These are phyloP conservation scores for Botrytis galanthina DNA, from an alignment of 2,329 filamentous ascomycete species.

Conservation along the genomic window DNA sequence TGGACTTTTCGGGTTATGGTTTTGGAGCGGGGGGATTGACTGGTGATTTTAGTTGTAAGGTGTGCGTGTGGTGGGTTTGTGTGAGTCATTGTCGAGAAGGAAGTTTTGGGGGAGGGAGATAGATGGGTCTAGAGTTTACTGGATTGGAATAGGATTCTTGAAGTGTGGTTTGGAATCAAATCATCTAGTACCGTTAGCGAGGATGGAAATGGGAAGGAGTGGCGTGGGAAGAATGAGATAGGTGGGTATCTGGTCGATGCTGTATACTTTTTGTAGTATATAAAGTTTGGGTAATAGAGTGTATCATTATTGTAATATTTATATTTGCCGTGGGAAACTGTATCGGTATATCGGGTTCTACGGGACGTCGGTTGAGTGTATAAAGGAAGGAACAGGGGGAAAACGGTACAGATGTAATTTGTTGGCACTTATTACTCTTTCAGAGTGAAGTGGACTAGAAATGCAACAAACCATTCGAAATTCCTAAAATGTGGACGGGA, in stretches of 20 bases:
- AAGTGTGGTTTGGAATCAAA: neutral
- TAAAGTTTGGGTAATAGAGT: neutral
- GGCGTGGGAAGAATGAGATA: neutral
- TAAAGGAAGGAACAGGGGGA: neutral
- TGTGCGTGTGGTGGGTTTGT: neutral
- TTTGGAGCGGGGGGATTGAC: neutral
- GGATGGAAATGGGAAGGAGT: neutral
- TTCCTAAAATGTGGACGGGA: neutral
- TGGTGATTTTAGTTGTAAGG: neutral
- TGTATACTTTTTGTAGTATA: neutral
- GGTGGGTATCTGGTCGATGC: neutral
- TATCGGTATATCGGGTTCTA: neutral
- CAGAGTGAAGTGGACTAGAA: neutral
- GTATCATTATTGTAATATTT: neutral
- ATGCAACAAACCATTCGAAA: neutral
- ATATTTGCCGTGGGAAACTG: fast-evolving
- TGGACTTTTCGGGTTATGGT: neutral
- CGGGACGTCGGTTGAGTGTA: neutral
- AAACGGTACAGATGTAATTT: no score
- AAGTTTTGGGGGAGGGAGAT: no score
- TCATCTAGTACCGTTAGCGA: neutral
- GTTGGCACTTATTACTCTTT: neutral
- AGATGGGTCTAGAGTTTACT: no score
- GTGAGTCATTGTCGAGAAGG: neutral
- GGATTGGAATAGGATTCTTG: neutral